Conservation (phyloP, 306 rosid genomes). For the Mucuna pruriens region DNA sequence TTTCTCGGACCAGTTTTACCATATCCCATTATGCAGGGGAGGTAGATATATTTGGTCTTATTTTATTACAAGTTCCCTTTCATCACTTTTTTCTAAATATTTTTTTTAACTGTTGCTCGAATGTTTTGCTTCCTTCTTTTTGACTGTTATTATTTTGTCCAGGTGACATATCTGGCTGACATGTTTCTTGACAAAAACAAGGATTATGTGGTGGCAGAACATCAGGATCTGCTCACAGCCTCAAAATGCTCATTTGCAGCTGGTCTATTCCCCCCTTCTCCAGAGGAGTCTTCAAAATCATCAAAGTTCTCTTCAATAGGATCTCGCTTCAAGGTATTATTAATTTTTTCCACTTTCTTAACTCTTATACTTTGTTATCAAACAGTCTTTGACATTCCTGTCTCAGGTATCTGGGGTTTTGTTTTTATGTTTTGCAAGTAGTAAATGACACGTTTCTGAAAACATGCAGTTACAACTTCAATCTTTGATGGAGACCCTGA, state of each 20-base stretch:
- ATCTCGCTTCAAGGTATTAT: conserved; percentile 89
- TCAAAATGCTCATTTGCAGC: conserved; percentile 88
- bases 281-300: conserved; percentile 91
- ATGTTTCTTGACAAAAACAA: conserved; percentile 97
- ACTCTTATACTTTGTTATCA: conserved; percentile 3
- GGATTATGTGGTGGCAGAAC: conserved; percentile 99
- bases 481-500: conserved; percentile 98
- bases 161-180: conserved; percentile 95
- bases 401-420: conserved; percentile 27
- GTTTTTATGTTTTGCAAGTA: conserved; percentile 29
- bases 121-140: conserved; percentile 23
- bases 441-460: conserved; percentile 33
- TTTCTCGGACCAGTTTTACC: conserved; percentile 95
- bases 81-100: not conserved
- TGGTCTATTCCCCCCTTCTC: conserved; percentile 86
- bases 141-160: conserved; percentile 42
- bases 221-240: conserved; percentile 86
- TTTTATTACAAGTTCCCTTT: conserved; percentile 36
- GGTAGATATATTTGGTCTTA: conserved; percentile 57
- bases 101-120: conserved; percentile 14
- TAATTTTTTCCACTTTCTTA: conserved; percentile 6
- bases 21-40: conserved; percentile 99
- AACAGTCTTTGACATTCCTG: conserved; percentile 4
- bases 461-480: conserved; percentile 96
- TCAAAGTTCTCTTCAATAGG: conserved; percentile 98